Evolutionary conservation across 352 stramenopile genomes (phyloP).

Genomic region (Peronosclerospora sorghi): DNA sequence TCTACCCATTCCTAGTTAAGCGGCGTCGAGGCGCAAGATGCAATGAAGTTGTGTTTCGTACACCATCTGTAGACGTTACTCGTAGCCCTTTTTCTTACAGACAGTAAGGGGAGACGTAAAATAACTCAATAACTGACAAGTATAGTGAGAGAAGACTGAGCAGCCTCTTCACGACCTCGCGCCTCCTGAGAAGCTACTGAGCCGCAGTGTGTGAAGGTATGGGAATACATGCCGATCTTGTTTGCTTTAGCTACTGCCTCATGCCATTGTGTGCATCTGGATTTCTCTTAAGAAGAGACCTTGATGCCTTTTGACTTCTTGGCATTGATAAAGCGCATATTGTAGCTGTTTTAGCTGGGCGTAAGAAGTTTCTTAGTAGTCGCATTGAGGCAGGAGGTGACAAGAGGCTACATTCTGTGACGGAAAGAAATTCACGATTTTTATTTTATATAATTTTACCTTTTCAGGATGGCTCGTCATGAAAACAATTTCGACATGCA

Average conservation of each 20-base stretch:
- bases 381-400: neutral
- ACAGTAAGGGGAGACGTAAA: constrained; percentile 17
- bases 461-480: constrained; percentile 70
- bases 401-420: neutral
- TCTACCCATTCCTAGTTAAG: constrained; percentile 1
- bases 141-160: constrained; percentile 20
- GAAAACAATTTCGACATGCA: constrained; percentile 94
- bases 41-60: neutral
- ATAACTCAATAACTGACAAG: constrained; percentile 25
- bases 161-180: constrained; percentile 11
- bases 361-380: neutral
- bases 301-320: constrained; percentile 1
- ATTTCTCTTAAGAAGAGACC: constrained; percentile 5
- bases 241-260: neutral
- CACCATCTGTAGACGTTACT: constrained; percentile 5
- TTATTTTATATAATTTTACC: constrained; percentile 11
- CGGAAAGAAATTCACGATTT: neutral
- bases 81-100: constrained; percentile 21
- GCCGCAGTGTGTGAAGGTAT: constrained; percentile 8
- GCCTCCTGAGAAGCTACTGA: constrained; percentile 2
- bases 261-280: neutral
- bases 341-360: constrained; percentile 5
- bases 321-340: constrained; percentile 2
- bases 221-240: neutral
- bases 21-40: neutral